A percentile compares a stretch with the other conserved stretches of the same genome.
These are phyloP conservation scores for Tillandsia fasciculata DNA, from an alignment of 176 grass and related monocot species.

Conservation along the genomic window DNA sequence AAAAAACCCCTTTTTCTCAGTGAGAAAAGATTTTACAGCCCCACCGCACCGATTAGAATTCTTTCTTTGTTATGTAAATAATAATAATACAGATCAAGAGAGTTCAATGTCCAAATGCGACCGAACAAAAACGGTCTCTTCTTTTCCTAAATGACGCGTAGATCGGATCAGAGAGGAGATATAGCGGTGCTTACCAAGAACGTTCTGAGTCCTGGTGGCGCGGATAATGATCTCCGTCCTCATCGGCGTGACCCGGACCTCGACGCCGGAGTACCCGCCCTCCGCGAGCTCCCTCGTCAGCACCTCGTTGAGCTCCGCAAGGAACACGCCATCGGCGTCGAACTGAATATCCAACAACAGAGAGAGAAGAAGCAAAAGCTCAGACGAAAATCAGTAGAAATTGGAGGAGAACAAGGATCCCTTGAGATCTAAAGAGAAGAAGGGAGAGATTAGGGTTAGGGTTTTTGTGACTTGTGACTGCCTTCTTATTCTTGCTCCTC, in stretches of 20 bases:
- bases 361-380: background rate
- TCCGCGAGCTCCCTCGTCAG: constrained; percentile 70
- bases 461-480: background rate
- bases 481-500: constrained; percentile 98
- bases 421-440: background rate
- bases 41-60: no score
- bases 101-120: background rate
- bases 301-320: constrained; percentile 69
- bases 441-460: background rate
- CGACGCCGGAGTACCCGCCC: constrained; percentile 75
- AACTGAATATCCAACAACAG: constrained; percentile 35
- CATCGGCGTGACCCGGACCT: constrained; percentile 71
- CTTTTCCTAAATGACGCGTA: background rate
- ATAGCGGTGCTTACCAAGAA: constrained; percentile 35
- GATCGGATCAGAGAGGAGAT: background rate
- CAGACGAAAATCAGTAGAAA: background rate
- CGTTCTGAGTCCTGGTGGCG: constrained; percentile 73
- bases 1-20: no score
- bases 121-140: background rate
- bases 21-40: no score
- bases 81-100: background rate
- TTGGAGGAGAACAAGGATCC: background rate
- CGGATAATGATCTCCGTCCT: constrained; percentile 78
- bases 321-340: constrained; percentile 75
- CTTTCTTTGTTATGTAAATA: no score